Base-by-base conservation (phyloP, 2,329 filamentous ascomycete genomes). In the Cercospora sp. region DNA sequence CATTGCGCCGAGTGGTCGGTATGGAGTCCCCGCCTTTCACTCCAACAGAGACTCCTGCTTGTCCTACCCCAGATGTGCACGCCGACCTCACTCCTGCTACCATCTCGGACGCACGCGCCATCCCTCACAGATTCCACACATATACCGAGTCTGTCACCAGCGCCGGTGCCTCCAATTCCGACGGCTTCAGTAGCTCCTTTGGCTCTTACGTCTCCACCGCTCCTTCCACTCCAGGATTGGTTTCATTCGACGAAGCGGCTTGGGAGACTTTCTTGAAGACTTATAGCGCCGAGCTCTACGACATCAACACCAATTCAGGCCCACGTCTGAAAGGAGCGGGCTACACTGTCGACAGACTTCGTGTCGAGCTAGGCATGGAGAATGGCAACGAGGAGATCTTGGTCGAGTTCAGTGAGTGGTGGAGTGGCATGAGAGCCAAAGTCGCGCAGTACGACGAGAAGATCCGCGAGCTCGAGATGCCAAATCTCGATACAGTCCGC, bases 241-340 rank as follows among this genome's bases (percentile, higher is more conserved):
- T 58, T 13, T 26, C 39, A 7, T 77, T 76, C 65, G 72, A 77
- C 64, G 74, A 75, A 51, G 69, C 69, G 36, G 74, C 76, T 36
- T 77, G 76, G 77, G 75, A 77, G 63, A 70, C 69, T 20, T 78
- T 75, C 69, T 45, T 74, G 36, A 70, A 68, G 55, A 68, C 71
- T 3, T 77, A 73, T 70, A 69, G 74, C 36, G 76, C 74, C 23
- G 77, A 79, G 69, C 67, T 78, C 23, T 58, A 65, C 18, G 77
- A 81, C 58, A 70, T 83, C 45, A 79, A 79, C 66, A 76, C 77
- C 36, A 39, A 62, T 64, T 75, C 78, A n/a, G 73, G 83, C 33
- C 77, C 80, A 3, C 80, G 81, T 63, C 79, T 84, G 65, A 80
- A 80, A 36, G 82, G 83, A 66, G 72, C 71, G 30, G 73, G 70